A percentile compares a stretch with the other conserved stretches of the same genome.
Conservation (phyloP, 2,329 filamentous ascomycete species). For the Phoma sp. region DNA sequence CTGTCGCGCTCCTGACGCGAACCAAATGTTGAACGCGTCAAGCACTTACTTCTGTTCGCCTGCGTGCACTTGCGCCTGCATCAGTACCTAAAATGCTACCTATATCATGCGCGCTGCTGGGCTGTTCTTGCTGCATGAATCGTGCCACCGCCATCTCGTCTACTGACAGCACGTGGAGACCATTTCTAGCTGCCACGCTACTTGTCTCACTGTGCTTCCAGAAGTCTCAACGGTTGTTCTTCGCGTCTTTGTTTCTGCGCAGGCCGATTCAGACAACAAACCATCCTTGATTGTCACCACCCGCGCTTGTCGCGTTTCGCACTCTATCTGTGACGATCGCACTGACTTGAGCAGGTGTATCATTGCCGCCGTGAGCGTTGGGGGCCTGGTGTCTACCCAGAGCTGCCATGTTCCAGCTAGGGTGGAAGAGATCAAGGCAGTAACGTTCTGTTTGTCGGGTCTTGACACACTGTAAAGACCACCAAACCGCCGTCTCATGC, state of each 20-base stretch:
- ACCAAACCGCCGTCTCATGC: not conserved
- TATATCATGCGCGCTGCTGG: not conserved
- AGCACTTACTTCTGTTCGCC: not conserved
- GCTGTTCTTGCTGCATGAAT: not conserved
- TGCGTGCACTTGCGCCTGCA: not conserved
- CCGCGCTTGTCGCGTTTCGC: slow-evolving; percentile 5
- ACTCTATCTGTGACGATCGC: slow-evolving; percentile 4
- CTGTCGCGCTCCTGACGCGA: slow-evolving; percentile 22
- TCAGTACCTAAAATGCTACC: not conserved
- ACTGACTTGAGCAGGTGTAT: not conserved
- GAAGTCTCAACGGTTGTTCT: slow-evolving; percentile 10
- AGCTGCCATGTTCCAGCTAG: too few relatives aligned
- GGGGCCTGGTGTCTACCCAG: not conserved
- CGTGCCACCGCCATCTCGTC: not conserved
- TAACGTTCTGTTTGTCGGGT: not conserved
- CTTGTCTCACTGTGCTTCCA: slow-evolving; percentile 9
- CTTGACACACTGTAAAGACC: not conserved
- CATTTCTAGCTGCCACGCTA: slow-evolving; percentile 7
- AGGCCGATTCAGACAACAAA: slow-evolving; percentile 4
- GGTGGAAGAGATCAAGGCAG: not conserved
- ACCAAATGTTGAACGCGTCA: slow-evolving; percentile 9
- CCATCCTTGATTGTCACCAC: slow-evolving; percentile 3
- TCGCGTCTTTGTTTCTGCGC: slow-evolving; percentile 3
- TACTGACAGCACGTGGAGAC: not conserved
- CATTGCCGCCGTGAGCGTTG: slow-evolving; percentile 1